phyloP scores from a whole-genome alignment of 345 rosid species.

The Eucalyptus marginata region DNA sequence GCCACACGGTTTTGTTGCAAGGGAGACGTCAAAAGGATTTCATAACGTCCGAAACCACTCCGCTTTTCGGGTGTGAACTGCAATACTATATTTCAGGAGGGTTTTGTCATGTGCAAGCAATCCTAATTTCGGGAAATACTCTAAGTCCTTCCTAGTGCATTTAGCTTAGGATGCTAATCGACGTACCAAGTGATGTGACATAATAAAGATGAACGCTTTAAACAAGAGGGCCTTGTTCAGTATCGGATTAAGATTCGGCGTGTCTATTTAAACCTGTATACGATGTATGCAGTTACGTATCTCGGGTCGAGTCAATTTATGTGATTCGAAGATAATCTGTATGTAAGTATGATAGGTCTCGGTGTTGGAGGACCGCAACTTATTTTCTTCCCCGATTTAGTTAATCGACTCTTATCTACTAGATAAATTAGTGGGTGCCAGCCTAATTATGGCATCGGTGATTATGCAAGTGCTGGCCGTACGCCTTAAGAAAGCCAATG shows the following conservation, averaged over 20 bases:
- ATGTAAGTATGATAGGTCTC: neutral
- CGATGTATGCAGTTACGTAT: accelerated
- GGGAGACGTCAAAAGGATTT: neutral
- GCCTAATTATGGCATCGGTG: neutral
- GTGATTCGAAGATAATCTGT: neutral
- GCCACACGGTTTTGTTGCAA: neutral
- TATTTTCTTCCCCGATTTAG: neutral
- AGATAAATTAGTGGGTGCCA: neutral
- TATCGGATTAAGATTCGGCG: neutral
- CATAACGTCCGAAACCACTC: neutral
- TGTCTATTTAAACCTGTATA: accelerated
- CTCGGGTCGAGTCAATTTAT: accelerated
- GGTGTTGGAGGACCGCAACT: neutral
- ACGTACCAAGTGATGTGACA: neutral
- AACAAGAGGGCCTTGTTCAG: neutral
- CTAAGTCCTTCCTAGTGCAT: neutral
- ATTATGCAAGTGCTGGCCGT: neutral
- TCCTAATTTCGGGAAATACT: neutral
- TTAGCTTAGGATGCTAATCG: neutral
- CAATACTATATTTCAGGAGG: neutral
- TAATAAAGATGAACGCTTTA: neutral
- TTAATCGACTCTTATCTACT: neutral
- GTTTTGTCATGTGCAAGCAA: neutral
- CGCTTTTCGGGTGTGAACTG: neutral
- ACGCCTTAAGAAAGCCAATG: neutral